A percentile compares a stretch with the other conserved stretches of the same genome.
Conservation (phyloP, 2,329 filamentous ascomycete genomes). For the Delphinella strobiligena region DNA sequence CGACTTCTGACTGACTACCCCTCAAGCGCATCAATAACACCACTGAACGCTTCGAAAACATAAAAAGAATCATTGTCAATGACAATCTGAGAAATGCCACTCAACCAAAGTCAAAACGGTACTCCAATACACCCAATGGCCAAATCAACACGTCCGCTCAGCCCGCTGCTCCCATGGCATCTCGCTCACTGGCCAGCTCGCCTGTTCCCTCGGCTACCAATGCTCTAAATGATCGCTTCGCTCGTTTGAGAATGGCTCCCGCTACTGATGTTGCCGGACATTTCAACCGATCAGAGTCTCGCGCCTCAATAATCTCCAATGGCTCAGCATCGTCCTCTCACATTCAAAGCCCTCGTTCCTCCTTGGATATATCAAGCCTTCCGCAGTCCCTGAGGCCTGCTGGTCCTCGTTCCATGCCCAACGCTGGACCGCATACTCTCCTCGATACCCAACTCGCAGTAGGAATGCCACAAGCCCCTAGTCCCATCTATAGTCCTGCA, state of each 20-base stretch:
- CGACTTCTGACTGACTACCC: background rate
- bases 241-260: constrained; percentile 15
- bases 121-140: constrained; percentile 14
- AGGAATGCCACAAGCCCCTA: constrained; percentile 56
- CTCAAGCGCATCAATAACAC: constrained; percentile 16
- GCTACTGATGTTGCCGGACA: constrained; percentile 9
- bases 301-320: constrained; percentile 16
- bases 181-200: background rate
- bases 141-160: constrained; percentile 4
- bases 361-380: constrained; percentile 13
- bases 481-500: constrained; percentile 68
- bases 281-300: constrained; percentile 15
- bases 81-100: constrained; percentile 48
- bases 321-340: constrained; percentile 28
- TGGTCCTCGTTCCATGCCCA: constrained; percentile 44
- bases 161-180: no score
- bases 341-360: constrained; percentile 20
- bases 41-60: constrained; percentile 31
- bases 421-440: constrained; percentile 23
- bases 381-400: constrained; percentile 18
- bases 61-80: constrained; percentile 39
- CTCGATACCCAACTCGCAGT: constrained; percentile 41
- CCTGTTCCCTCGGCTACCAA: constrained; percentile 31
- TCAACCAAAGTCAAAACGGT: constrained; percentile 20
- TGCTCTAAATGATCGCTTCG: constrained; percentile 21